phyloP scores from a whole-genome alignment of 164 flowering plant genomes.

The Berberis vulgaris region DNA sequence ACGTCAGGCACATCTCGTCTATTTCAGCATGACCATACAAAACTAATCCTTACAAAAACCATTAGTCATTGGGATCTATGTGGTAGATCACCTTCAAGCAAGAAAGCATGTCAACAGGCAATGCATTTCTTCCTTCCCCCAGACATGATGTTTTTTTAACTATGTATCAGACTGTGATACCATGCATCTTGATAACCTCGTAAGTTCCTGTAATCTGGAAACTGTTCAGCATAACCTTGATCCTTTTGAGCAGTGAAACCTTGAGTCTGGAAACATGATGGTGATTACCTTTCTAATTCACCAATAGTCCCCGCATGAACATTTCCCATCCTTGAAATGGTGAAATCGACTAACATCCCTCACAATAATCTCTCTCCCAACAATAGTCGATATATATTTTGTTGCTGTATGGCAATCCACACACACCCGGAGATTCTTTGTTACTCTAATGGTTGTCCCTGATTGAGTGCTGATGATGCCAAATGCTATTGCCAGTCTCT shows the following conservation, averaged over 20 bases:
- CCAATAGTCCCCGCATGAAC: conserved; percentile 71
- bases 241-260: background rate
- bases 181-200: too few relatives aligned
- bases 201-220: too few relatives aligned
- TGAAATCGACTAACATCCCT: conserved; percentile 63
- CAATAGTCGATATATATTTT: conserved; percentile 54
- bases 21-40: too few relatives aligned
- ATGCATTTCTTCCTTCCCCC: too few relatives aligned
- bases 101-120: too few relatives aligned
- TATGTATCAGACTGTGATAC: too few relatives aligned
- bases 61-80: too few relatives aligned
- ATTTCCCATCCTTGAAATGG: conserved; percentile 57
- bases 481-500: conserved; percentile 62
- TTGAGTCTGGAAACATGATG: background rate
- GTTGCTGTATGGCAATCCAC: conserved; percentile 62
- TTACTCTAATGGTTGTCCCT: conserved; percentile 58
- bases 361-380: conserved; percentile 51
- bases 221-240: too few relatives aligned
- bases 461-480: conserved; percentile 58
- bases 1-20: too few relatives aligned
- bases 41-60: too few relatives aligned
- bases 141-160: too few relatives aligned
- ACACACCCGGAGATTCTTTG: conserved; percentile 65
- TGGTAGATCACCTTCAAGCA: too few relatives aligned
- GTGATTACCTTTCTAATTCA: conserved; percentile 5